Evolutionary conservation across 75 land plant genomes (phyloP), one percentile per base, ranked within the genome.

Genomic region (Picea glauca): DNA sequence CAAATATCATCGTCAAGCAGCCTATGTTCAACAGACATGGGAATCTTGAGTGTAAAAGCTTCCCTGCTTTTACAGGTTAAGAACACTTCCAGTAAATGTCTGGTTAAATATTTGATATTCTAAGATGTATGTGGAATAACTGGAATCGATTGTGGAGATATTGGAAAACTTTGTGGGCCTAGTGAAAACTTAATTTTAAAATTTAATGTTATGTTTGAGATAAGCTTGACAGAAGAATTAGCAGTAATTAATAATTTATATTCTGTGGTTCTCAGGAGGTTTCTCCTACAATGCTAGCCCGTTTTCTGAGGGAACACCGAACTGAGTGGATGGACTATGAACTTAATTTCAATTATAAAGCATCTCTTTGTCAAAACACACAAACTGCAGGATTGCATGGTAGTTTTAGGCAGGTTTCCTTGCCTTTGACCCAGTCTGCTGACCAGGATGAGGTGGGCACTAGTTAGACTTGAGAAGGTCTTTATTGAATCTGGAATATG

Each of bases 291-390:
- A 61, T 80, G 13, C 80, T 87, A 60, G 85, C 85, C n/a, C 80
- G 84, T 13, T 87, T 87, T 68, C 78, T 87, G 56, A 83, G 87
- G 40, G 88, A 87, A 65, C 87, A 87, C 58, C 79, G 88, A 32
- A 85, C 84, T 21, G 88, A 87, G 61, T 87, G 88, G 88, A 83
- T 87, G 20, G 87, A 87, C 32, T 74, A 76, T 64, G 85, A 81
- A 35, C 66, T 76, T 13, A 80, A 65, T 35, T 72, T 78, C 57
- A 80, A 87, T 64, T 75, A 78, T 72, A 83, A 86, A 50, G 72
- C 85, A 35, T 21, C 82, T 17, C 68, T 83, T 58, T 63, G 77
- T n/a, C 62, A 77, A 72, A 83, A 59, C 35, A 32, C 76, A 54
- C 78, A 26, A 35, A 33, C 79, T 14, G 15, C 65, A 72, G 33